Evolutionary conservation across 129 eudicot species (phyloP).

Genomic region (Centella asiatica): DNA sequence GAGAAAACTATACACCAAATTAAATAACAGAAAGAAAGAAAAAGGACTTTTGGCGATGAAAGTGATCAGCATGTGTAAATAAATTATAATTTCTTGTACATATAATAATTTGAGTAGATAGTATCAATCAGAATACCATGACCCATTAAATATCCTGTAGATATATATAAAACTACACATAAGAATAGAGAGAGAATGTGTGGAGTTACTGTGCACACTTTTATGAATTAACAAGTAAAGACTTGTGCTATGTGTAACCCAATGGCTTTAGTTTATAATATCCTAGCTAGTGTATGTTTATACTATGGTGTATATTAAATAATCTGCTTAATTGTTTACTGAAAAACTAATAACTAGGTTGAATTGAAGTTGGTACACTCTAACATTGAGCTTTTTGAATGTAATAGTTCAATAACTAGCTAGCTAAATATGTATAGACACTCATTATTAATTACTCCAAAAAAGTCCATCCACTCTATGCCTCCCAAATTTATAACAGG

Average conservation of each 20-base stretch:
- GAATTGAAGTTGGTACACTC: constrained; percentile 10
- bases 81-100: background rate
- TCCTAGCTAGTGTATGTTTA: background rate
- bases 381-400: background rate
- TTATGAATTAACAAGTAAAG: background rate
- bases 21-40: background rate
- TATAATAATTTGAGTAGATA: background rate
- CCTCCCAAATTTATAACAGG: no score
- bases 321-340: background rate
- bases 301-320: background rate
- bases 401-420: background rate
- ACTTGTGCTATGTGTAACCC: background rate
- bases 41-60: constrained; percentile 3
- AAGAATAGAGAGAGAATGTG: no score
- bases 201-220: background rate
- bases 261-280: background rate
- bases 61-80: background rate
- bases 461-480: no score
- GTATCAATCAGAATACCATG: background rate
- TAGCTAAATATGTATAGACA: no score
- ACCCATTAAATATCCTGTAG: background rate
- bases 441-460: no score
- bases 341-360: background rate
- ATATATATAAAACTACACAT: background rate
- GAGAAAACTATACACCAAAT: background rate